phyloP scores from a whole-genome alignment of 2,329 filamentous ascomycete species.

The Sporothrix globosa region DNA sequence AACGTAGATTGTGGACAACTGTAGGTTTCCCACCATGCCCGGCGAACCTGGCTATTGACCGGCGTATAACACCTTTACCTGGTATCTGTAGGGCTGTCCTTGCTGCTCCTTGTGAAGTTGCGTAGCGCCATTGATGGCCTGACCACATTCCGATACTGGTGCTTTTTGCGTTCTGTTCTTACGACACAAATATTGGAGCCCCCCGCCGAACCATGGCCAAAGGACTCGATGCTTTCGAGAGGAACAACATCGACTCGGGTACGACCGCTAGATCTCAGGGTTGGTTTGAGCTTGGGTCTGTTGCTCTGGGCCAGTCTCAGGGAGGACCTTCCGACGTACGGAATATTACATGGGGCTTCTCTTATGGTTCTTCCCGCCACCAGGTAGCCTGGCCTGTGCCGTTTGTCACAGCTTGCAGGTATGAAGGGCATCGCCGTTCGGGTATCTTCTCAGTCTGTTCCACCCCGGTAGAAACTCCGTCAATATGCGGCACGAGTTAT shows the following conservation, averaged over 20 bases:
- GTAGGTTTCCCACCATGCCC: background rate
- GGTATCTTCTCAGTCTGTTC: background rate
- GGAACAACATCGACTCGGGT: background rate
- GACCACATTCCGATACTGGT: background rate
- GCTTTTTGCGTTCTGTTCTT: background rate
- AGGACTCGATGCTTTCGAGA: background rate
- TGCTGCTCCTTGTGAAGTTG: background rate
- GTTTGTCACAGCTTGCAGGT: background rate
- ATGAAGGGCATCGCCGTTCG: background rate
- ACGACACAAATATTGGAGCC: background rate
- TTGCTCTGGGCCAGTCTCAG: background rate
- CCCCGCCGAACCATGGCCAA: background rate
- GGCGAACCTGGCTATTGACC: background rate
- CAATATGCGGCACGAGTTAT: slow-evolving; percentile 17
- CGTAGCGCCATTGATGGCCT: background rate
- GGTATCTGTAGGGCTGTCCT: slow-evolving; percentile 5
- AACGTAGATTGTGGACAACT: too few relatives aligned
- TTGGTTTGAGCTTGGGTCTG: background rate
- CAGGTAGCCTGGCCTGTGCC: background rate
- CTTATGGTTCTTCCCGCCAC: background rate
- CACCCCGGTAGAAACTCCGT: slow-evolving; percentile 11
- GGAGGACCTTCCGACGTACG: too few relatives aligned
- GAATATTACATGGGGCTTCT: too few relatives aligned
- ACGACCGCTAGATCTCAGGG: background rate
- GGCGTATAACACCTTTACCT: background rate